Evolutionary conservation across 768 basidiomycete species (phyloP).

Genomic region (Grammothele lineata): DNA sequence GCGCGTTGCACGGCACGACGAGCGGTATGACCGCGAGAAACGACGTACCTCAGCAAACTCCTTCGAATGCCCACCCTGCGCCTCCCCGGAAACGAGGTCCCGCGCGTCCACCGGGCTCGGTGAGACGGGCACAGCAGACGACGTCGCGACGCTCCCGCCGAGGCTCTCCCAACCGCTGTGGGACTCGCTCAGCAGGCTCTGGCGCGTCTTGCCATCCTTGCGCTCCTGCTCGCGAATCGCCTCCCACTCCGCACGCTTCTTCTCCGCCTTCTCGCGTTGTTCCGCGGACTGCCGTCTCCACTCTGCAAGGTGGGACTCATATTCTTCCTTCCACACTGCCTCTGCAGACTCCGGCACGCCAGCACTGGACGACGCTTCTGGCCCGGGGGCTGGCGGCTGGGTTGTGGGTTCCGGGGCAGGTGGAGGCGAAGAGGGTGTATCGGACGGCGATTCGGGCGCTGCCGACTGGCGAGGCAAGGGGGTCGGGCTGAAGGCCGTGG

Average conservation of each 20-base stretch:
- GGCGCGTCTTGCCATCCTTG: slow-evolving; percentile 13
- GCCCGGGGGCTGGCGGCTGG: not conserved
- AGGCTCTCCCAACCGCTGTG: slow-evolving; percentile 34
- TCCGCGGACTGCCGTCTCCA: slow-evolving; percentile 75
- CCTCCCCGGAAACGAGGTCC: slow-evolving; percentile 38
- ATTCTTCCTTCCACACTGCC: slow-evolving; percentile 61
- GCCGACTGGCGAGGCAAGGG: slow-evolving; percentile 21
- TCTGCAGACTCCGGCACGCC: slow-evolving; percentile 23
- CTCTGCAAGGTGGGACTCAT: slow-evolving; percentile 59
- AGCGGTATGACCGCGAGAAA: slow-evolving; percentile 2
- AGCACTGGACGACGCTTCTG: slow-evolving; percentile 6
- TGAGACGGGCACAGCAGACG: not conserved
- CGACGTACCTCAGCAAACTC: slow-evolving; percentile 29
- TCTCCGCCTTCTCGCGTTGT: slow-evolving; percentile 72
- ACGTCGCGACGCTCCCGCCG: slow-evolving; percentile 18
- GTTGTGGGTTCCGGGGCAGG: slow-evolving; percentile 3
- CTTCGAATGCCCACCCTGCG: slow-evolving; percentile 18
- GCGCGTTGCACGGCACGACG: not conserved
- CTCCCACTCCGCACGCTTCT: slow-evolving; percentile 70
- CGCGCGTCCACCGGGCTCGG: slow-evolving; percentile 16
- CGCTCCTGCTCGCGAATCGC: slow-evolving; percentile 53
- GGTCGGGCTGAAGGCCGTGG: slow-evolving; percentile 26
- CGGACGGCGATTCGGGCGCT: slow-evolving; percentile 1
- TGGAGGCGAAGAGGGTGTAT: slow-evolving; percentile 3
- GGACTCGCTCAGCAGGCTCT: slow-evolving; percentile 24